Evolutionary conservation across 768 basidiomycete species (phyloP).

Genomic region (Boletus rex-veris): DNA sequence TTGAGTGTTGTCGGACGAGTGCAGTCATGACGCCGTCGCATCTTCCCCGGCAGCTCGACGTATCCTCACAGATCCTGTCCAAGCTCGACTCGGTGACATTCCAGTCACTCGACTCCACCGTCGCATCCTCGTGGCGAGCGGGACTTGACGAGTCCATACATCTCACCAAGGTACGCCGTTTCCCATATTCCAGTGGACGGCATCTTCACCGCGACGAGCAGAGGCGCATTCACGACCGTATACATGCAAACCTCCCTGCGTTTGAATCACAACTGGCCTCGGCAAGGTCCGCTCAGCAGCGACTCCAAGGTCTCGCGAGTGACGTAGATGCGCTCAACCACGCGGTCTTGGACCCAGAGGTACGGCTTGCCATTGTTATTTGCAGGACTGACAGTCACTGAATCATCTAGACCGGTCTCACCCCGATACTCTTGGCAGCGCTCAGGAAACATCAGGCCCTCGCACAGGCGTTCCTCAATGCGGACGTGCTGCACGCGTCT

Average conservation of each 20-base stretch:
- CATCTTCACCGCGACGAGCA: constrained; percentile 31
- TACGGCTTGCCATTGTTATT: constrained; percentile 28
- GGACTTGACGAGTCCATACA: constrained; percentile 72
- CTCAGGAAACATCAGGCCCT: constrained; percentile 60
- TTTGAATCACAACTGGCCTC: constrained; percentile 64
- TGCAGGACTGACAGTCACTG: constrained; percentile 8
- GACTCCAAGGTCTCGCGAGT: constrained; percentile 46
- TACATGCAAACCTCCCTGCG: constrained; percentile 56
- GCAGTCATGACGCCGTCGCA: constrained; percentile 68
- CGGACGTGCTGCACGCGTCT: constrained; percentile 46
- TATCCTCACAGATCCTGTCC: constrained; percentile 67
- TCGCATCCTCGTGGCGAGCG: constrained; percentile 66
- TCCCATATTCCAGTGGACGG: neutral
- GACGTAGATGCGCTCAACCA: constrained; percentile 52
- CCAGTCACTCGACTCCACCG: constrained; percentile 53
- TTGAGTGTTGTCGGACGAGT: neutral
- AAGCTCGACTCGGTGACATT: constrained; percentile 63
- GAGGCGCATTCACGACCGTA: constrained; percentile 69
- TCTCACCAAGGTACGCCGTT: constrained; percentile 57
- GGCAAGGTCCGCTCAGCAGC: constrained; percentile 61
- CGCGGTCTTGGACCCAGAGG: constrained; percentile 57
- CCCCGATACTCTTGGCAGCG: constrained; percentile 53
- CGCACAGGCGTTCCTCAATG: constrained; percentile 59
- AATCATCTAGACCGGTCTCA: constrained; percentile 57
- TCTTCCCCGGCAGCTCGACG: constrained; percentile 67